Evolutionary conservation across 2,329 filamentous ascomycete species (phyloP).

Genomic region (Aspergillus awamori): DNA sequence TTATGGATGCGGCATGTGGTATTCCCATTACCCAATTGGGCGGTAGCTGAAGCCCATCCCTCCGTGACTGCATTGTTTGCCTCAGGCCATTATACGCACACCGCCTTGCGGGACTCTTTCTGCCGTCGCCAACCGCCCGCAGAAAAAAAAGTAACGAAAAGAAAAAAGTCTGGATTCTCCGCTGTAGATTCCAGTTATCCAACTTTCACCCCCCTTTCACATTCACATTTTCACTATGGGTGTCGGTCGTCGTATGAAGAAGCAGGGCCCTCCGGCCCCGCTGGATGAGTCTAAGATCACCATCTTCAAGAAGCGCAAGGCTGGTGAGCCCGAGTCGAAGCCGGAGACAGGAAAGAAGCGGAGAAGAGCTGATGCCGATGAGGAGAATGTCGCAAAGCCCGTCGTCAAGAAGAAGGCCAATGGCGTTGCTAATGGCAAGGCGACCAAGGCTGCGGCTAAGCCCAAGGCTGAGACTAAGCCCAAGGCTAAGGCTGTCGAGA

Average conservation of each 20-base stretch:
- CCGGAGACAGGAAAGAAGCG: constrained; percentile 67
- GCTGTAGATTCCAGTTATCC: constrained; percentile 17
- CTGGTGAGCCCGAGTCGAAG: constrained; percentile 62
- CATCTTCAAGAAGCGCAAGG: constrained; percentile 77
- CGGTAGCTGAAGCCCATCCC: constrained; percentile 13
- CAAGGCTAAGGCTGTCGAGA: constrained; percentile 20
- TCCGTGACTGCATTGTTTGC: neutral
- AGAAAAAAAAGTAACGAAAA: constrained; percentile 31
- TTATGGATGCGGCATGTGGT: neutral
- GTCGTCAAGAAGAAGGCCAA: constrained; percentile 39
- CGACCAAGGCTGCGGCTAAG: constrained; percentile 34
- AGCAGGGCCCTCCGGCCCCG: constrained; percentile 83
- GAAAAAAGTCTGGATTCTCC: constrained; percentile 32
- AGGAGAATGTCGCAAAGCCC: constrained; percentile 45
- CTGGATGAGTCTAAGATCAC: constrained; percentile 72
- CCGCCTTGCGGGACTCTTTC: constrained; percentile 26
- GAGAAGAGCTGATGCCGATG: constrained; percentile 53
- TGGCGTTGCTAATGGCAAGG: constrained; percentile 24
- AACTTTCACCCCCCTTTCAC: constrained; percentile 14
- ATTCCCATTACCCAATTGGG: constrained; percentile 26
- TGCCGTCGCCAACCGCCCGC: constrained; percentile 33
- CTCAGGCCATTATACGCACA: constrained; percentile 19
- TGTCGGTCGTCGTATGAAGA: constrained; percentile 88
- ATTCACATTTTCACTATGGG: constrained; percentile 65
- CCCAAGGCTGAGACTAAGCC: constrained; percentile 28